Conservation (phyloP, 202 grass and related monocot genomes). For the Digitaria exilis region DNA sequence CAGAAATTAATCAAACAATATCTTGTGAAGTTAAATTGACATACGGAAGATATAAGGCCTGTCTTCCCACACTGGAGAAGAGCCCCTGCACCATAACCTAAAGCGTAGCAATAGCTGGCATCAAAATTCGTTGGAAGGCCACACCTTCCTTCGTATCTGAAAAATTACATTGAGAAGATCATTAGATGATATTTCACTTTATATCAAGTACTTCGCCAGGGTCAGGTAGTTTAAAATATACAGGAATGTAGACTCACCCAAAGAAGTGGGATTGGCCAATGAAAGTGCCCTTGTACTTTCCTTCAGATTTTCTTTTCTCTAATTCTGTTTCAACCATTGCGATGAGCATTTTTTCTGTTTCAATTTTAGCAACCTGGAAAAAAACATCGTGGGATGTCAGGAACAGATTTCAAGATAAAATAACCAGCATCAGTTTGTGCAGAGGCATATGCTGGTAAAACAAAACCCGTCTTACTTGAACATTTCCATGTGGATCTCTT, state of each 20-base stretch:
- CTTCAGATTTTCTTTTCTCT: constrained; percentile 83
- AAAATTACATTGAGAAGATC: constrained; percentile 21
- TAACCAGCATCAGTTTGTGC: neutral
- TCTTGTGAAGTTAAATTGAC: neutral
- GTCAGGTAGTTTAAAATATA: neutral
- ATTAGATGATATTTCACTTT: neutral
- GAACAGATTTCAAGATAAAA: neutral
- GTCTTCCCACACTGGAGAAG: constrained; percentile 79
- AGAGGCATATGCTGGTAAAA: neutral
- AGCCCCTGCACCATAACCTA: constrained; percentile 82
- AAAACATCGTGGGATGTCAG: neutral
- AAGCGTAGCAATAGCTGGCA: constrained; percentile 81
- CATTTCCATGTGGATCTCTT: constrained; percentile 99
- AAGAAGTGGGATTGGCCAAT: constrained; percentile 97
- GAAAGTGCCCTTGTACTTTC: constrained; percentile 72
- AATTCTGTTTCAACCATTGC: constrained; percentile 97
- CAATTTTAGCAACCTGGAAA: constrained; percentile 93
- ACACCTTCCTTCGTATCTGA: constrained; percentile 94
- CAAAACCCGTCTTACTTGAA: constrained; percentile 60
- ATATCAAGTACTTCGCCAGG: constrained; percentile 37
- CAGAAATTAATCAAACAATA: neutral
- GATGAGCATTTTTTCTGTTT: constrained; percentile 99
- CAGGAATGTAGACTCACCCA: constrained; percentile 53
- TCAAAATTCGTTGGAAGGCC: constrained; percentile 96
- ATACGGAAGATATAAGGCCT: constrained; percentile 87